These are phyloP conservation scores for Neonectria coccinea DNA, from an alignment of 2,329 filamentous ascomycete species.

Conservation along the genomic window DNA sequence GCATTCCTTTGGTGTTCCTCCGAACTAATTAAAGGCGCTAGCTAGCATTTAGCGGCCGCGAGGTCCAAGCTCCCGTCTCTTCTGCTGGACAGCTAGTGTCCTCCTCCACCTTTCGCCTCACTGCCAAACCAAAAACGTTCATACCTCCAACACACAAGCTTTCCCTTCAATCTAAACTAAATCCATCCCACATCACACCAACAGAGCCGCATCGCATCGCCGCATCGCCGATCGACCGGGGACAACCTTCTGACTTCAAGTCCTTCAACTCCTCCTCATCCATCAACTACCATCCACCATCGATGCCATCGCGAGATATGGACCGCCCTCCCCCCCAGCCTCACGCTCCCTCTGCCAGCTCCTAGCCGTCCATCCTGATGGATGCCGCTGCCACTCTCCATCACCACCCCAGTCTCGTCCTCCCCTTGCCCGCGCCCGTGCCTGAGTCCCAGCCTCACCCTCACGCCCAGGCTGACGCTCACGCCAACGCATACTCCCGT, in stretches of 20 bases:
- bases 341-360: constrained; percentile 19
- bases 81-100: constrained; percentile 2
- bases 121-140: constrained; percentile 22
- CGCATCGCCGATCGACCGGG: constrained; percentile 3
- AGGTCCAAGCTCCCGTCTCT: constrained; percentile 24
- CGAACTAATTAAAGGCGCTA: constrained; percentile 13
- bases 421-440: constrained; percentile 19
- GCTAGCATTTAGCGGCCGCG: constrained; percentile 27
- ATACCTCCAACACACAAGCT: constrained; percentile 15
- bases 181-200: constrained; percentile 21
- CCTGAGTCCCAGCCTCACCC: constrained; percentile 25
- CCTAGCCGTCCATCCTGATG: constrained; percentile 34
- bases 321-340: constrained; percentile 34
- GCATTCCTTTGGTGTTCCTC: constrained; percentile 14
- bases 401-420: constrained; percentile 15
- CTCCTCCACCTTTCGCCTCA: constrained; percentile 21
- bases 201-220: constrained; percentile 29
- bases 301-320: constrained; percentile 32
- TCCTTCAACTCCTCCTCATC: constrained; percentile 4
- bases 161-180: constrained; percentile 17
- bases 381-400: constrained; percentile 28
- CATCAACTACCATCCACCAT: constrained; percentile 3
- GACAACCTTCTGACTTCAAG: background rate
- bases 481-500: constrained; percentile 27
- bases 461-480: constrained; percentile 19